Evolutionary conservation across 2,329 filamentous ascomycete species (phyloP).

Genomic region (Exophiala mesophila): DNA sequence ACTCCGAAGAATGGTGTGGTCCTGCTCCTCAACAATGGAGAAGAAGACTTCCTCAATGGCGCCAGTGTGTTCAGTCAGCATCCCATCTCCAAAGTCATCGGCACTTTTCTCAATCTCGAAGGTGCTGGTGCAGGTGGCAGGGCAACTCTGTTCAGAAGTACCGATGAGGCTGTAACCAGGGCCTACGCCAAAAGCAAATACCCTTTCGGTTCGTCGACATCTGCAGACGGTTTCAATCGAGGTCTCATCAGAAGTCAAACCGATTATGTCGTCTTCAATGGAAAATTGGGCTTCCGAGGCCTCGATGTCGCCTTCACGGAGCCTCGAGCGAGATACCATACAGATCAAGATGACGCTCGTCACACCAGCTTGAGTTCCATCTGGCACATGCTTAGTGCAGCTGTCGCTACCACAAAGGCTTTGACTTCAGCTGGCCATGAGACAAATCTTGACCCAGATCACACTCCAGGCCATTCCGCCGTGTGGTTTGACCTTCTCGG

Average conservation of each 20-base stretch:
- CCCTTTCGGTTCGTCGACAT: conserved; percentile 80
- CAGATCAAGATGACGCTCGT: conserved; percentile 75
- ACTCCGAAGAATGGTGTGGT: conserved; percentile 76
- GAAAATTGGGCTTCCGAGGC: conserved; percentile 73
- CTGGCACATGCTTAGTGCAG: conserved; percentile 93
- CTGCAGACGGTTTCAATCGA: conserved; percentile 75
- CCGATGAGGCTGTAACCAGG: conserved; percentile 77
- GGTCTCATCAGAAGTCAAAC: conserved; percentile 79
- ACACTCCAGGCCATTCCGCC: conserved; percentile 42
- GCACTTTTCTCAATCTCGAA: conserved; percentile 91
- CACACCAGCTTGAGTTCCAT: conserved; percentile 64
- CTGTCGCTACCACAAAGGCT: conserved; percentile 66
- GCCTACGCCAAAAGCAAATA: conserved; percentile 67
- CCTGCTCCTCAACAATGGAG: conserved; percentile 86
- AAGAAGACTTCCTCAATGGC: conserved; percentile 88
- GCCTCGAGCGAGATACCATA: conserved; percentile 84
- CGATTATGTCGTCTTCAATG: conserved; percentile 80
- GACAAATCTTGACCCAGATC: conserved; percentile 14
- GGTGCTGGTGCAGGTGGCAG: conserved; percentile 88
- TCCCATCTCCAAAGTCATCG: conserved; percentile 71
- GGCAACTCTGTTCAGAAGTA: conserved; percentile 80
- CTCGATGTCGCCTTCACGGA: conserved; percentile 89
- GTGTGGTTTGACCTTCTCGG: conserved; percentile 97
- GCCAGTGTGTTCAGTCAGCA: conserved; percentile 80
- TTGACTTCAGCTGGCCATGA: conserved; percentile 60